phyloP scores from a whole-genome alignment of 140 eudicot genomes.

The Oenanthe javanica region DNA sequence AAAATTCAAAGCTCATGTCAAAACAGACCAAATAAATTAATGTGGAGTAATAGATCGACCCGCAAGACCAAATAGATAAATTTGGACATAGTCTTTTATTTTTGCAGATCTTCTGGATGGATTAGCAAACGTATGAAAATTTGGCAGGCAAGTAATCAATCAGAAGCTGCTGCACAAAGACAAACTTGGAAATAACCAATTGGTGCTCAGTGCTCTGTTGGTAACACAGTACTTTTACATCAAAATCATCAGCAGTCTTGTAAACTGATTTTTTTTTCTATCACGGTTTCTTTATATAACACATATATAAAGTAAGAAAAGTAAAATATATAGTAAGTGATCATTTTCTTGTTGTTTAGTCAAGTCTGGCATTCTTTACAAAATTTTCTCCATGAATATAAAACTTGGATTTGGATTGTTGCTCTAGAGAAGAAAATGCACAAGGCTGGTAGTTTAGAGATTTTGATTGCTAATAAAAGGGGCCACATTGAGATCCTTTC shows the following conservation, averaged over 20 bases:
- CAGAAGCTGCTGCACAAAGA: not conserved
- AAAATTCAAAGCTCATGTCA: too few species aligned
- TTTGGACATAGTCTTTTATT: not conserved
- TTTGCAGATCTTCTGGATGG: not conserved
- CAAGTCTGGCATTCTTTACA: conserved; percentile 26
- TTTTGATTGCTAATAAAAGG: conserved; percentile 15
- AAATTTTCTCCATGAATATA: not conserved
- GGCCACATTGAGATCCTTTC: conserved; percentile 15
- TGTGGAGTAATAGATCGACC: too few species aligned
- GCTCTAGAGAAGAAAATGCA: conserved; percentile 10
- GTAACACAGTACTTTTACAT: not conserved
- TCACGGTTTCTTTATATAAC: not conserved
- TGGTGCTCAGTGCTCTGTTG: not conserved
- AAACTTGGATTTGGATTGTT: conserved; percentile 6
- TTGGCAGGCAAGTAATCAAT: not conserved
- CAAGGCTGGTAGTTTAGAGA: conserved; percentile 2
- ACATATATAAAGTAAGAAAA: too few species aligned
- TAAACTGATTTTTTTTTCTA: not conserved
- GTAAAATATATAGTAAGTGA: not conserved
- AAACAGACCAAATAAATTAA: too few species aligned
- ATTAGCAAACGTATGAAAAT: not conserved
- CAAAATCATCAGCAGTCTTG: not conserved
- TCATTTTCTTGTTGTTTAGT: conserved; percentile 15
- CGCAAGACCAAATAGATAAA: too few species aligned
- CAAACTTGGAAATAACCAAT: not conserved